These are phyloP conservation scores for Pythium apleroticum DNA, from an alignment of 352 stramenopile genomes.

Conservation along the genomic window DNA sequence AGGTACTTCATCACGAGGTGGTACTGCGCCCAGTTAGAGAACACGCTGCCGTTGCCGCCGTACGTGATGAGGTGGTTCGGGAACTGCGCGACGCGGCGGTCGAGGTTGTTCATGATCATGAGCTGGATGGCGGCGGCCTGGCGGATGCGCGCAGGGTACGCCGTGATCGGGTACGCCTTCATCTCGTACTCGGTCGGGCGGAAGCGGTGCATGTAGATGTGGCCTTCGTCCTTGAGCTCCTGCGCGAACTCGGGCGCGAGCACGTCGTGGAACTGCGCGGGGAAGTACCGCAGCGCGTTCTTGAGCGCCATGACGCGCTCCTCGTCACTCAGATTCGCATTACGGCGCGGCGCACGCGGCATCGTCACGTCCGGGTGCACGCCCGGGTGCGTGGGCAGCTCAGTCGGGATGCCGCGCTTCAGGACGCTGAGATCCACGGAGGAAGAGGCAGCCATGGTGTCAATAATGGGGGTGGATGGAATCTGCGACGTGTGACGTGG, in stretches of 20 bases:
- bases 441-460: constrained; percentile 4
- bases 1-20: constrained; percentile 87
- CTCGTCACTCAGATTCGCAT: constrained; percentile 51
- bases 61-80: constrained; percentile 88
- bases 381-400: constrained; percentile 54
- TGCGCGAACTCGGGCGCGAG: constrained; percentile 84
- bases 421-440: constrained; percentile 50
- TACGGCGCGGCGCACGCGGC: constrained; percentile 55
- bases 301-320: constrained; percentile 78
- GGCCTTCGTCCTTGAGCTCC: constrained; percentile 84
- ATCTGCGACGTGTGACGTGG: not conserved
- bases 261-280: constrained; percentile 53
- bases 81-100: constrained; percentile 85
- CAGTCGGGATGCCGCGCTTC: constrained; percentile 45
- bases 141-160: constrained; percentile 71
- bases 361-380: constrained; percentile 49
- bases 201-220: constrained; percentile 92
- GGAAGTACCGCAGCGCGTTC: constrained; percentile 90
- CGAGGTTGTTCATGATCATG: constrained; percentile 93
- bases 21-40: constrained; percentile 91
- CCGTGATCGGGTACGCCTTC: constrained; percentile 82
- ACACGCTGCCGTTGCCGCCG: constrained; percentile 88
- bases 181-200: constrained; percentile 86
- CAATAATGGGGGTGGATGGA: not conserved
- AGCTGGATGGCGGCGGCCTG: constrained; percentile 84